Base-by-base conservation (phyloP, 768 basidiomycete species). In the Cubamyces lactineus region DNA sequence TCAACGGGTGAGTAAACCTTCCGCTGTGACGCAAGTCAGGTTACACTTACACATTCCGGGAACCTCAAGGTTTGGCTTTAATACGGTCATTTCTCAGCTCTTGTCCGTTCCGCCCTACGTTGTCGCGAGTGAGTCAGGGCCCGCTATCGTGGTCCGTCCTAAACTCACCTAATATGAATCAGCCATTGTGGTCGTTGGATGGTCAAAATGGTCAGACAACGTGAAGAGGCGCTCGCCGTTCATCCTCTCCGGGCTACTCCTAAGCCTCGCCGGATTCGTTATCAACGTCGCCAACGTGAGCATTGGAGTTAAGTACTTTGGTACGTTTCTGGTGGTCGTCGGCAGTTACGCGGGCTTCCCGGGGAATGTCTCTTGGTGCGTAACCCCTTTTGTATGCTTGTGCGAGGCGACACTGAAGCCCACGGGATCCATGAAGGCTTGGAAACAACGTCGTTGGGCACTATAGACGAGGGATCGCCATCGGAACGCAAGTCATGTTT, bases 61-160 rank as follows among this genome's bases (percentile, higher is more conserved):
- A 17, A 19, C 28, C 21, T 8, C 21, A 45, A 86, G 85, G 24
- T 89, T 89, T 56, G 88, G 88, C 1, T 82, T 84, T 68, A 71
- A 79, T 3, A 71, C 82, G 7, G 74, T 84, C 1, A 77, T 86
- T 57, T 85, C 82, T 58, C 86, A 89, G 64, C 75, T 89, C 2
- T 77, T 90, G 39, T 87, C 87, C 3, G 81, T 89, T 0, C 88
- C 87, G 0, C 86, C 86, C 13, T 89, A 88, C 64, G 69, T 86
- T 17, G 73, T 83, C 47, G 86, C 86, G 9, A 83, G 87, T 88
- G 66, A 41, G 84, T 72, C 1, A 16, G 8, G 12, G 3, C 13
- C 8, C 17, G 5, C 12, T 26, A 16, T 5, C 23, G 28, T 47
- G 11, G 5, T 24, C 46, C 21, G n/a, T 11, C 1, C 34, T 1